Conservation (phyloP, 148 eudicot species). For the Arbutus unedo region DNA sequence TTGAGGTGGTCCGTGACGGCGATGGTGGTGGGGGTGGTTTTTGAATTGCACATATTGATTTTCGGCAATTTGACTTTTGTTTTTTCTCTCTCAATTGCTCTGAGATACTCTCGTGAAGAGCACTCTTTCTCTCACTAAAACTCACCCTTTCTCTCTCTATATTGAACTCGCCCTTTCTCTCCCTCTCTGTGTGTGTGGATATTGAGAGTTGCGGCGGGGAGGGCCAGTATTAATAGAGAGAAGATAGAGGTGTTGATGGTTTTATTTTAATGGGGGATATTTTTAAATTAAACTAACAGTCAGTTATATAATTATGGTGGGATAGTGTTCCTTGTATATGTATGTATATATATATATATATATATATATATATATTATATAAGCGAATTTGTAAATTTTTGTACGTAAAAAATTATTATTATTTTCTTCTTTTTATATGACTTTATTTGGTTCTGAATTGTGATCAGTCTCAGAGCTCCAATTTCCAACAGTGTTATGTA, state of each 20-base stretch:
- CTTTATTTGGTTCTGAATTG: neutral
- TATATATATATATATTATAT: no score
- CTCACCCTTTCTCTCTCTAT: neutral
- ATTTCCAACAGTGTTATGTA: neutral
- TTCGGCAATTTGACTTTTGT: neutral
- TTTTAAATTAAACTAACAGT: neutral
- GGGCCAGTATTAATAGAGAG: conserved; percentile 10
- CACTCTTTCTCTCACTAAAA: conserved; percentile 16
- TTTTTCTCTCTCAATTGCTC: neutral
- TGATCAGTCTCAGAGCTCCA: neutral
- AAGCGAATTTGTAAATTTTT: neutral
- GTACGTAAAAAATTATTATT: neutral
- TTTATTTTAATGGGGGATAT: neutral
- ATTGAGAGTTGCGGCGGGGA: neutral
- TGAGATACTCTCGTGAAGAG: conserved; percentile 39
- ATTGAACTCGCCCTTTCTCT: no score
- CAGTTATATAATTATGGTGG: neutral
- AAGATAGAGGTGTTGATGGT: neutral
- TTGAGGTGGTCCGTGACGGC: neutral
- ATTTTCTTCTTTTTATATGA: neutral
- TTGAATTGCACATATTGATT: conserved; percentile 37
- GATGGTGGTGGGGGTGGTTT: conserved; percentile 16
- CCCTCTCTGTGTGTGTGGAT: neutral
- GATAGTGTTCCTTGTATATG: neutral
- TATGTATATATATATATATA: no score